A percentile compares a stretch with the other conserved stretches of the same genome.
phyloP scores from a whole-genome alignment of 495 filamentous ascomycete genomes.

The Parathielavia hyrcaniae region DNA sequence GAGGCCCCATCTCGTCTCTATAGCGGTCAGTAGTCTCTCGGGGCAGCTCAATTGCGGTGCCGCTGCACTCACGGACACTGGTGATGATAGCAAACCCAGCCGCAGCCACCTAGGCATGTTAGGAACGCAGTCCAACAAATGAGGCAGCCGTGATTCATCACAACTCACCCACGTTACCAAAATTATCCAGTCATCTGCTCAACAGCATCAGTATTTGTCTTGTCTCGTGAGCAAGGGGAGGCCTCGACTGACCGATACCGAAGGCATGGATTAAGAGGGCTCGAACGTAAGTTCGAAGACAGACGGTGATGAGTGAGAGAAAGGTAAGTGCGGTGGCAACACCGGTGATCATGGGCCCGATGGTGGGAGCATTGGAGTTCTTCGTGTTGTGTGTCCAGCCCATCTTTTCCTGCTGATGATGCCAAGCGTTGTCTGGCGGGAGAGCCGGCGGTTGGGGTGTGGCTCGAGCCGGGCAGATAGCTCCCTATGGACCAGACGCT shows the following conservation, averaged over 20 bases:
- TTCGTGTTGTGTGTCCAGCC: slow-evolving; percentile 40
- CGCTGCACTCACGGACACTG: slow-evolving; percentile 26
- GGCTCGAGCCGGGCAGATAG: no score
- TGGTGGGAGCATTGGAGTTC: slow-evolving; percentile 34
- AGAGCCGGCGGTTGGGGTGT: no score
- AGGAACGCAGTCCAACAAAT: neutral
- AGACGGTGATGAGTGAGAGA: slow-evolving; percentile 34
- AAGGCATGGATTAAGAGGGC: slow-evolving; percentile 31
- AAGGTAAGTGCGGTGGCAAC: slow-evolving; percentile 30
- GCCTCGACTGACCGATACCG: slow-evolving; percentile 31
- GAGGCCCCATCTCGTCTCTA: slow-evolving; percentile 42
- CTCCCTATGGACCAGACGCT: no score
- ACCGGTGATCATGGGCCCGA: slow-evolving; percentile 32
- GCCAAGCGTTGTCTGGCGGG: no score
- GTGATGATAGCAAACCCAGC: slow-evolving; percentile 29
- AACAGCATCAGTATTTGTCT: neutral
- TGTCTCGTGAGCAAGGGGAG: neutral
- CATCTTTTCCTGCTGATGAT: slow-evolving; percentile 21
- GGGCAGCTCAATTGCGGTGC: neutral
- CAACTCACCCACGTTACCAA: slow-evolving; percentile 34
- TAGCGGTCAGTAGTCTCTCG: neutral
- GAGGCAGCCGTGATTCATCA: neutral
- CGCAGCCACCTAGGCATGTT: slow-evolving; percentile 19
- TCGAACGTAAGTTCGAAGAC: slow-evolving; percentile 36
- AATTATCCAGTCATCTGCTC: slow-evolving; percentile 39